Evolutionary conservation across 2,329 filamentous ascomycete species (phyloP), one percentile per base, ranked within the genome.

Genomic region (Calonectria pseudoturangicola): DNA sequence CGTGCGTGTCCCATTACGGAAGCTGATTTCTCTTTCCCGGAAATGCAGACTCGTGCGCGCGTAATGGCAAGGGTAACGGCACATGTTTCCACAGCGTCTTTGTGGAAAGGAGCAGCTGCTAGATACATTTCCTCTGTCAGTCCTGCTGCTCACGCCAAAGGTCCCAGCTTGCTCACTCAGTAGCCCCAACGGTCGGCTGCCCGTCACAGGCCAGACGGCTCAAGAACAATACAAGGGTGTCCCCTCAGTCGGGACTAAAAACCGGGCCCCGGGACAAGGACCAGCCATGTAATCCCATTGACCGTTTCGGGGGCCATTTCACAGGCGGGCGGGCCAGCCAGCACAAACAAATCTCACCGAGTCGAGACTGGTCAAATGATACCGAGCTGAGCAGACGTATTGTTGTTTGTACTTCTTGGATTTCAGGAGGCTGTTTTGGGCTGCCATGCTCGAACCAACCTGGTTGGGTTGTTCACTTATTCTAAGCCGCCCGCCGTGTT

Each of bases 171-270:
- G 6, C 50, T 25, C 36, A n/a, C 12, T 16, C 33, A 56, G 56
- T 47, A 51, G 28, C 58, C 36, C 67, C 45, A 65, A 65, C 62
- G 65, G 39, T 63, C 45, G 27, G 30, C 39, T 64, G 48, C 21
- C 39, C 60, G 25, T 50, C 60, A 58, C 54, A 62, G 39, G 54
- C 48, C 60, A 63, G 39, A 50, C 66, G 47, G 39, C 65, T 50
- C 58, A 39, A 70, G 56, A 62, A 33, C 27, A 33, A 54, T 48
- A 50, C 73, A 72, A 70, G 73, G 73, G 70, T 74, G 66, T 62
- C 51, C 70, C 70, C 66, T 73, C 63, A 15, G 36, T 65, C 73
- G 67, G 67, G 64, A 68, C 66, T 43, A 65, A 58, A 74, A 45
- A 71, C 15, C 36, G 63, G 62, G 63, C 72, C 70, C 54, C 28